Evolutionary conservation across 2,329 filamentous ascomycete species (phyloP).

Genomic region (Penicillium glabrum): DNA sequence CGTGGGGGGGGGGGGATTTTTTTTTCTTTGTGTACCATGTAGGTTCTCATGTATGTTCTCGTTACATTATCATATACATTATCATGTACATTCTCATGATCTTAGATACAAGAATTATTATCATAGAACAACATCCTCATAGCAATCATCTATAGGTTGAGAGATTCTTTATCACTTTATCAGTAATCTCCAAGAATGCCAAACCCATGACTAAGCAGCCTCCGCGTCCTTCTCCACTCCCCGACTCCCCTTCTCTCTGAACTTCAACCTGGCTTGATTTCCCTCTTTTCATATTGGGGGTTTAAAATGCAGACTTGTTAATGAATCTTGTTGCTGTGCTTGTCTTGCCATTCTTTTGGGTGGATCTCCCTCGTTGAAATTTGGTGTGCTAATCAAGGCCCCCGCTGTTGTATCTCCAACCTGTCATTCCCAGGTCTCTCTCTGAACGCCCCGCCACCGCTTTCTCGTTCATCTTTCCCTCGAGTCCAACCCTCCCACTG

Average conservation of each 20-base stretch:
- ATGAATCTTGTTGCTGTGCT: conserved; percentile 17
- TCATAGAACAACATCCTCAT: too few species aligned
- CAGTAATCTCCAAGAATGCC: background rate
- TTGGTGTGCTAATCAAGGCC: conserved; percentile 9
- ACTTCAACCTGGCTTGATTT: conserved; percentile 10
- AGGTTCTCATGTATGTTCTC: background rate
- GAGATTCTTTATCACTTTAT: background rate
- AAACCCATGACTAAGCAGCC: conserved; percentile 19
- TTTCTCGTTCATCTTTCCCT: conserved; percentile 8
- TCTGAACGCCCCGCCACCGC: conserved; percentile 9
- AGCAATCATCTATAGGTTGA: too few species aligned
- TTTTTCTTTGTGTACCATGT: background rate
- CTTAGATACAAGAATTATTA: too few species aligned
- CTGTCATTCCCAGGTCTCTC: conserved; percentile 13
- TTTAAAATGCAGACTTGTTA: conserved; percentile 17
- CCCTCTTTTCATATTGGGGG: conserved; percentile 7
- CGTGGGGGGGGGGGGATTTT: background rate
- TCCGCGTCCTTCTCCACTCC: conserved; percentile 24
- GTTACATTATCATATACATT: too few species aligned
- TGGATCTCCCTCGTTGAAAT: conserved; percentile 19
- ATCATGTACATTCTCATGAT: too few species aligned
- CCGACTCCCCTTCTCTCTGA: conserved; percentile 17
- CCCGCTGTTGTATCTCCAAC: conserved; percentile 16
- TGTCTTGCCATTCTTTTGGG: conserved; percentile 22
- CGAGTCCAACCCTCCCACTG: conserved; percentile 6